Percentiles rank a stretch among this genome's conserved stretches.
These are phyloP conservation scores for Phyllostachys edulis DNA, from an alignment of 176 grass and related monocot species.

Conservation along the genomic window DNA sequence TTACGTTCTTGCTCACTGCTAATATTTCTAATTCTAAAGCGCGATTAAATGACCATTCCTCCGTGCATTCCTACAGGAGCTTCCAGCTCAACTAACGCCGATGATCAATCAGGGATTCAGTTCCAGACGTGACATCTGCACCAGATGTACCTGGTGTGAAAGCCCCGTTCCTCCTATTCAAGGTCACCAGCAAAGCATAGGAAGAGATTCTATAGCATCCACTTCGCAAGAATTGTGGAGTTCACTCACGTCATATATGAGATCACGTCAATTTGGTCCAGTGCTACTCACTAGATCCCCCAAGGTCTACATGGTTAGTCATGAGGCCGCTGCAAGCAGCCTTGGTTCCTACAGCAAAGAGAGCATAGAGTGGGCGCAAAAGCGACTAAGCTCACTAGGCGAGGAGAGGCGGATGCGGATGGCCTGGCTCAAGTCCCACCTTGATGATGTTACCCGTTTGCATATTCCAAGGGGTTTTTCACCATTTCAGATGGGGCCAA, in stretches of 20 bases:
- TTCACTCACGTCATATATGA: constrained; percentile 49
- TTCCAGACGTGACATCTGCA: constrained; percentile 11
- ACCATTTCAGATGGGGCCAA: no score
- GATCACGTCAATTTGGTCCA: constrained; percentile 45
- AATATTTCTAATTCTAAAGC: constrained; percentile 2
- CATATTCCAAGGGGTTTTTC: no score
- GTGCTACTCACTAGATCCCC: constrained; percentile 72
- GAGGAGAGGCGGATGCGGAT: constrained; percentile 80
- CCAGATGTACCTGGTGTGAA: constrained; percentile 34
- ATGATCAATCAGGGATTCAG: constrained; percentile 28
- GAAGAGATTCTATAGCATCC: constrained; percentile 25
- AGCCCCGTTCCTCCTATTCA: constrained; percentile 37
- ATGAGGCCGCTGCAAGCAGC: constrained; percentile 30
- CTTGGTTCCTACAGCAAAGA: constrained; percentile 46
- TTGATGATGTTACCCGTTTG: background rate
- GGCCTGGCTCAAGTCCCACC: constrained; percentile 65
- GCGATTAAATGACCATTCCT: background rate
- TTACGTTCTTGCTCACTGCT: background rate
- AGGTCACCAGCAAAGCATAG: constrained; percentile 40
- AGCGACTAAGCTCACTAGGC: constrained; percentile 59
- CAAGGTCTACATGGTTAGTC: constrained; percentile 59
- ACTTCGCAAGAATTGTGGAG: constrained; percentile 58
- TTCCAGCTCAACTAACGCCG: constrained; percentile 9
- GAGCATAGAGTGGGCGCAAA: constrained; percentile 60
- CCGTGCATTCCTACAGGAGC: constrained; percentile 21